Base-by-base conservation (phyloP, 106 monocot genomes). In the Xerophyta viscosa region DNA sequence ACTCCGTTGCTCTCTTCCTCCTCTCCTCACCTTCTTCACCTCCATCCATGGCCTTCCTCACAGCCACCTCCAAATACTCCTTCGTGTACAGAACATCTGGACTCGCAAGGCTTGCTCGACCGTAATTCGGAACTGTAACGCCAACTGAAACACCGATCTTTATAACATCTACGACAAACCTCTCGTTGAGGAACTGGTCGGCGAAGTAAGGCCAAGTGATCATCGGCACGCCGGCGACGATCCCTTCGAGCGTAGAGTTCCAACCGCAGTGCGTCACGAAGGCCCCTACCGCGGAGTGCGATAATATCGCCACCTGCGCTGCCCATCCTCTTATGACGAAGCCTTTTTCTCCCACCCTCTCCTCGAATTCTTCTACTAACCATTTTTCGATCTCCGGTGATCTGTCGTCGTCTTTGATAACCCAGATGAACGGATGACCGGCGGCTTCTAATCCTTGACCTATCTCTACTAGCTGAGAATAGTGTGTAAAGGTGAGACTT, bases 201-300 rank as follows among this genome's bases (percentile, higher is more conserved):
- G 55, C 54, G 39, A 79, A 79, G 10, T 60, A 44, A 7, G 81
- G 82, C 71, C 76, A 74, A 2, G 74, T 70, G 0, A 80, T 24
- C 66, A 70, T 41, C 1, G 74, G 70, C 46, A 80, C 70, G 8
- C 70, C 80, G 1, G 62, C 58, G 3, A 70, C 21, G 23, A 80
- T 50, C 15, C 53, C 64, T 53, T 88, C 83, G 15, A 79, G 43
- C 15, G 75, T 64, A 13, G 85, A 76, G 67, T 84, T 84, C 84
- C n/a, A n/a, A n/a, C n/a, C n/a, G n/a, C n/a, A 84, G 67, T 84
- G 84, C n/a, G 80, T 80, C 37, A 80, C 46, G 43, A 79, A 79
- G 0, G 70, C 74, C 14, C 80, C 80, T 8, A 80, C 61, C 1
- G 80, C 48, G 14, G 54, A 61, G 49, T 75, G 74, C 0, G 74